Evolutionary conservation across 2,329 filamentous ascomycete genomes (phyloP).

Genomic region (Penicillium olsonii): DNA sequence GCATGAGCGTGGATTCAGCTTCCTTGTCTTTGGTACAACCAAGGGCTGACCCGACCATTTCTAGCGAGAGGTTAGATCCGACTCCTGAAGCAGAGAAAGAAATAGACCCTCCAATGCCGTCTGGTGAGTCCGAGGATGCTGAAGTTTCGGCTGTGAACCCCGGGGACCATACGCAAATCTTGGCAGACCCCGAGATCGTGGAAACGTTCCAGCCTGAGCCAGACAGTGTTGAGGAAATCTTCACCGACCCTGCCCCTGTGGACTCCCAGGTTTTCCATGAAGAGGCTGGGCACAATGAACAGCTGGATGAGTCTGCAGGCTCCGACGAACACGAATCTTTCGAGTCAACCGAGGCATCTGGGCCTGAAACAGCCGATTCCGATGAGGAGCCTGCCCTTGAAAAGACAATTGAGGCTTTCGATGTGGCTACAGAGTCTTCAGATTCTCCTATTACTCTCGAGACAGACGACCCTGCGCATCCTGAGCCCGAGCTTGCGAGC

Average conservation of each 20-base stretch:
- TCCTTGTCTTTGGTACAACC: neutral
- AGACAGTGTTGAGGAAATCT: neutral
- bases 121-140: neutral
- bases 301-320: no score
- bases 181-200: neutral
- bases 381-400: neutral
- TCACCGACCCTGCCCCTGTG: no score
- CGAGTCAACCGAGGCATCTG: neutral
- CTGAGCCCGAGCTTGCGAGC: neutral
- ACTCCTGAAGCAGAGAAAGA: neutral
- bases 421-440: neutral
- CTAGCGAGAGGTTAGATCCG: neutral
- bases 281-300: no score
- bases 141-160: neutral
- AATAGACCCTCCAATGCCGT: neutral
- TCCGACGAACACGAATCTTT: neutral
- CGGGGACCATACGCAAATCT: neutral
- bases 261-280: no score
- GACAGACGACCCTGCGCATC: neutral
- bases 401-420: neutral
- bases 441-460: neutral
- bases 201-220: neutral
- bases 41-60: neutral
- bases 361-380: neutral
- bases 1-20: neutral